Percentiles rank a stretch among this genome's conserved stretches.
Evolutionary conservation across 2,329 filamentous ascomycete species (phyloP).

Genomic region (Alternaria ethzedia): DNA sequence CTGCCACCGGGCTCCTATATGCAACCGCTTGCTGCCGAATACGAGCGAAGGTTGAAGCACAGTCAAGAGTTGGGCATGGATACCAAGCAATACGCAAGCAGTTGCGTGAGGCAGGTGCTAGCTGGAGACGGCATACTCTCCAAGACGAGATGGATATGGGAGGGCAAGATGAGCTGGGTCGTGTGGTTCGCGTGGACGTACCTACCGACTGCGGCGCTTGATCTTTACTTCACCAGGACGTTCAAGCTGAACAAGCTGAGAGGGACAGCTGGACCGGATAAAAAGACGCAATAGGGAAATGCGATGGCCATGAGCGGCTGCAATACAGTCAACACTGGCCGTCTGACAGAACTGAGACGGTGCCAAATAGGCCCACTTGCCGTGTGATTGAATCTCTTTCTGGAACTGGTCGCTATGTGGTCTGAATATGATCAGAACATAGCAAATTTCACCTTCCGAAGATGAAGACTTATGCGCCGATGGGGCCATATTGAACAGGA

Average conservation of each 20-base stretch:
- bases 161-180: slow-evolving; percentile 58
- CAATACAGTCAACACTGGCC: not conserved
- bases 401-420: not conserved
- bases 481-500: no score
- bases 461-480: not conserved
- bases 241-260: slow-evolving; percentile 59
- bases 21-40: slow-evolving; percentile 59
- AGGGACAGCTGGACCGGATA: slow-evolving; percentile 38
- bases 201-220: slow-evolving; percentile 53
- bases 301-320: not conserved
- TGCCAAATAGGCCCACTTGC: not conserved
- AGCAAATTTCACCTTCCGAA: not conserved
- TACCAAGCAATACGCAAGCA: slow-evolving; percentile 60
- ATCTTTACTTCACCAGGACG: slow-evolving; percentile 56
- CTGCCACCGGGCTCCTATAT: slow-evolving; percentile 60
- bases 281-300: slow-evolving; percentile 31
- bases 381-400: not conserved
- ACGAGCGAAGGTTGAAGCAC: slow-evolving; percentile 58
- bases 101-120: slow-evolving; percentile 62
- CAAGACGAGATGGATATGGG: slow-evolving; percentile 61
- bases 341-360: not conserved
- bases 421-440: not conserved
- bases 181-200: slow-evolving; percentile 58
- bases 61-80: slow-evolving; percentile 61
- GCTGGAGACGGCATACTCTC: slow-evolving; percentile 37